Conservation (phyloP, 2,329 filamentous ascomycete species). For the Diplodia scrobiculata region DNA sequence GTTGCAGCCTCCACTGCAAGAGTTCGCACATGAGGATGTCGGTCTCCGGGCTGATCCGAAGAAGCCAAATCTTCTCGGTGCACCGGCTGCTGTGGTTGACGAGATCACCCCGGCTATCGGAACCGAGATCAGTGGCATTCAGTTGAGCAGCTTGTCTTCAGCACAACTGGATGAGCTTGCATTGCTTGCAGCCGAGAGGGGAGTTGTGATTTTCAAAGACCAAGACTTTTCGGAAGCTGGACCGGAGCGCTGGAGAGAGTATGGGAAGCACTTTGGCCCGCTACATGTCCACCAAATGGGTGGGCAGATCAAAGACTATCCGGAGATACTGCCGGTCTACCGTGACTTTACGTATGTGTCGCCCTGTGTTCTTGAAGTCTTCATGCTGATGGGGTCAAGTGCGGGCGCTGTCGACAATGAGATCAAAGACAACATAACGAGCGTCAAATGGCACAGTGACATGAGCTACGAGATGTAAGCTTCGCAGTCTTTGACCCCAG, state of each 20-base stretch:
- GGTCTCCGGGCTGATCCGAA: conserved; percentile 48
- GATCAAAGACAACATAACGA: conserved; percentile 23
- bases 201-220: conserved; percentile 56
- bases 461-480: conserved; percentile 24
- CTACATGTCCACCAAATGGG: conserved; percentile 23
- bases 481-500: neutral
- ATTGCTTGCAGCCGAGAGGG: conserved; percentile 45
- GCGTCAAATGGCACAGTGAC: conserved; percentile 27
- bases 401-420: conserved; percentile 22
- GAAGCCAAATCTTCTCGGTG: conserved; percentile 48
- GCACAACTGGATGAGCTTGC: conserved; percentile 56
- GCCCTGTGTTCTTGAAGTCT: neutral
- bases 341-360: conserved; percentile 16
- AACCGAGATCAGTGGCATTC: conserved; percentile 46
- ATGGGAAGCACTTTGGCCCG: conserved; percentile 50
- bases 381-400: neutral
- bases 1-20: conserved; percentile 16
- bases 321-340: conserved; percentile 15
- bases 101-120: conserved; percentile 41
- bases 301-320: conserved; percentile 23
- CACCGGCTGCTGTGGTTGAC: conserved; percentile 34
- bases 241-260: conserved; percentile 48
- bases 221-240: conserved; percentile 54
- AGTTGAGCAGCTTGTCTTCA: conserved; percentile 52
- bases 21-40: conserved; percentile 37